These are phyloP conservation scores for Hylodesmum podocarpum DNA, from an alignment of 306 rosid species.

Conservation along the genomic window DNA sequence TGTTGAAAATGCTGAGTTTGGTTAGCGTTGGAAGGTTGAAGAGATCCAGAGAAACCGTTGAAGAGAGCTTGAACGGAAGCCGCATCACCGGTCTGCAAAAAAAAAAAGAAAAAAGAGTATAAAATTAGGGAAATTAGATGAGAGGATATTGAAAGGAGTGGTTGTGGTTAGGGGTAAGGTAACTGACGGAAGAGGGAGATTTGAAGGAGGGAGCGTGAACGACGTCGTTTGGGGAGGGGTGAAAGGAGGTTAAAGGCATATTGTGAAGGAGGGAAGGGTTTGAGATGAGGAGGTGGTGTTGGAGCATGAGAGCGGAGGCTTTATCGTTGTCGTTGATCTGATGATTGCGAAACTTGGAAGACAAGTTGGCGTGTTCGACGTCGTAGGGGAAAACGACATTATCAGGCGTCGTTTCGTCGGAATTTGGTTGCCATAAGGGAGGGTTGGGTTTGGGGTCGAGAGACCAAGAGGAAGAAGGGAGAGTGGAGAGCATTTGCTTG, in stretches of 20 bases:
- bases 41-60: conserved; percentile 63
- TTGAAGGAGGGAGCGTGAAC: conserved; percentile 63
- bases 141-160: no score
- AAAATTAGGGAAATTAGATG: neutral
- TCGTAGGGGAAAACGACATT: conserved; percentile 50
- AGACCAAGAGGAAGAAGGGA: conserved; percentile 61
- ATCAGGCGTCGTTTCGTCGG: conserved; percentile 38
- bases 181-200: conserved; percentile 51
- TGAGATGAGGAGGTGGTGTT: conserved; percentile 70
- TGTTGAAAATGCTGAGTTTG: conserved; percentile 64
- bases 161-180: no score
- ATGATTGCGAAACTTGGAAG: conserved; percentile 73
- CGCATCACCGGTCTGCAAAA: conserved; percentile 42
- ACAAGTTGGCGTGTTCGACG: conserved; percentile 51
- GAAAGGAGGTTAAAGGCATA: conserved; percentile 59
- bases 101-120: neutral
- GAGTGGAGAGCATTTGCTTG: conserved; percentile 81
- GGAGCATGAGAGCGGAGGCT: conserved; percentile 71
- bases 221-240: conserved; percentile 63
- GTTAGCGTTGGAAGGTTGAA: conserved; percentile 40
- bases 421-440: conserved; percentile 55
- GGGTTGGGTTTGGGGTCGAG: conserved; percentile 45
- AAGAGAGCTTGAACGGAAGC: conserved; percentile 54
- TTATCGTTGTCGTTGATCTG: conserved; percentile 52
- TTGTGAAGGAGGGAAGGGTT: conserved; percentile 42